Percentiles rank a stretch among this genome's conserved stretches.
phyloP scores from a whole-genome alignment of 1,284 basidiomycete species.

The Trichosporon inkin region DNA sequence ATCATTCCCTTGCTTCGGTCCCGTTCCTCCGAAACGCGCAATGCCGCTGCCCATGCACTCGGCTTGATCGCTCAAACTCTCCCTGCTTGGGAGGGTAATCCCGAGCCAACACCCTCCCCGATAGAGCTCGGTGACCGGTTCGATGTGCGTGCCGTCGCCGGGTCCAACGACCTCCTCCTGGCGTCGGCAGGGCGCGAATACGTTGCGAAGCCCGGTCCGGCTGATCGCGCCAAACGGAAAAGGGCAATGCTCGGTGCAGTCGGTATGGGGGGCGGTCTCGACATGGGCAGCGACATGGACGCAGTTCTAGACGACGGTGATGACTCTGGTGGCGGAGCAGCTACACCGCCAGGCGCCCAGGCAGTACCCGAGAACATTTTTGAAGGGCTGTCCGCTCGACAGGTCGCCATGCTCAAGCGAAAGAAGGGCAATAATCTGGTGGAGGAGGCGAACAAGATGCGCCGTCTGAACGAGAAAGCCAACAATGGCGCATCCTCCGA shows the following conservation, averaged over 20 bases:
- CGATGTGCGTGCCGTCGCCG: conserved; percentile 28
- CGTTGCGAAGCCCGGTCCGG: conserved; percentile 37
- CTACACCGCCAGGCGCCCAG: conserved; percentile 10
- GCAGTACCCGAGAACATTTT: conserved; percentile 38
- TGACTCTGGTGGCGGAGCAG: conserved; percentile 4
- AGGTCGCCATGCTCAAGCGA: conserved; percentile 50
- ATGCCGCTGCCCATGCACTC: conserved; percentile 47
- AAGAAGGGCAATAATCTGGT: conserved; percentile 48
- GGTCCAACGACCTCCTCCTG: conserved; percentile 29
- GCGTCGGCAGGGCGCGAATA: conserved; percentile 48
- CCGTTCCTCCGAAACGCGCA: conserved; percentile 46
- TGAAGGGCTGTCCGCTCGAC: conserved; percentile 48
- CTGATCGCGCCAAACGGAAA: conserved; percentile 40
- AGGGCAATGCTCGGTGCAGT: conserved; percentile 47
- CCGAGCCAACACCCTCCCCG: conserved; percentile 18
- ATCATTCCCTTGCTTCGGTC: conserved; percentile 46
- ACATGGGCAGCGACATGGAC: conserved; percentile 43
- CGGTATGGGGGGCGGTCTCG: conserved; percentile 42
- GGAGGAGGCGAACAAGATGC: conserved; percentile 49
- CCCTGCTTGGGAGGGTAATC: conserved; percentile 12
- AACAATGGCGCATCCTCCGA: conserved; percentile 10
- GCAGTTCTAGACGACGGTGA: conserved; percentile 41
- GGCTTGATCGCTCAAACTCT: conserved; percentile 37
- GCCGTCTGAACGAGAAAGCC: conserved; percentile 37
- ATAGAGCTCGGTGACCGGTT: conserved; percentile 19